Conservation (phyloP, 192 early-diverging fungal species). For the Mortierella hygrophila region DNA sequence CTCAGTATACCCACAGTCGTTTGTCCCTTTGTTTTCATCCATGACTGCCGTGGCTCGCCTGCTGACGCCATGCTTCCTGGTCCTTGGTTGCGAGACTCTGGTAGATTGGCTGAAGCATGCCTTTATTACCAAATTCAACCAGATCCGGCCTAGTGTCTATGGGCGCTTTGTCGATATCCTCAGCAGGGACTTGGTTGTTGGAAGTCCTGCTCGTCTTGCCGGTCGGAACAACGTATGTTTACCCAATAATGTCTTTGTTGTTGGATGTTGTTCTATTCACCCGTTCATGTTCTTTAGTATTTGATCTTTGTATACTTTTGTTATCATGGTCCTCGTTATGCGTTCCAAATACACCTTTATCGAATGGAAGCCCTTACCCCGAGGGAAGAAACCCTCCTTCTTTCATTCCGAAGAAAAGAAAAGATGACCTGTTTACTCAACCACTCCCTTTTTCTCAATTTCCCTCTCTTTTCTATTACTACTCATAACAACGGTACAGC, state of each 20-base stretch:
- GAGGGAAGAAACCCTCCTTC: neutral
- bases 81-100: slow-evolving; percentile 89
- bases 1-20: slow-evolving; percentile 70
- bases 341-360: neutral
- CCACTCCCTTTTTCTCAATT: neutral
- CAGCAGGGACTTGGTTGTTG: slow-evolving; percentile 85
- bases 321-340: neutral
- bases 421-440: neutral
- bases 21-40: slow-evolving; percentile 74
- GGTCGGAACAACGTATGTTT: slow-evolving; percentile 59
- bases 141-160: slow-evolving; percentile 90
- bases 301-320: slow-evolving; percentile 3
- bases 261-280: neutral
- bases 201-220: slow-evolving; percentile 59
- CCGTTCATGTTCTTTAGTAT: neutral
- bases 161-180: slow-evolving; percentile 88
- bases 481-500: neutral
- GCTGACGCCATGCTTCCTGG: slow-evolving; percentile 86
- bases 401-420: too few relatives aligned
- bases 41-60: slow-evolving; percentile 76
- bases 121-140: slow-evolving; percentile 98
- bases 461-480: neutral
- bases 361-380: too few relatives aligned
- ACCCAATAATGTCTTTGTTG: neutral
- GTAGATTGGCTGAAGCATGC: slow-evolving; percentile 99